phyloP scores from a whole-genome alignment of 768 basidiomycete species.

The Mycena polygramma region DNA sequence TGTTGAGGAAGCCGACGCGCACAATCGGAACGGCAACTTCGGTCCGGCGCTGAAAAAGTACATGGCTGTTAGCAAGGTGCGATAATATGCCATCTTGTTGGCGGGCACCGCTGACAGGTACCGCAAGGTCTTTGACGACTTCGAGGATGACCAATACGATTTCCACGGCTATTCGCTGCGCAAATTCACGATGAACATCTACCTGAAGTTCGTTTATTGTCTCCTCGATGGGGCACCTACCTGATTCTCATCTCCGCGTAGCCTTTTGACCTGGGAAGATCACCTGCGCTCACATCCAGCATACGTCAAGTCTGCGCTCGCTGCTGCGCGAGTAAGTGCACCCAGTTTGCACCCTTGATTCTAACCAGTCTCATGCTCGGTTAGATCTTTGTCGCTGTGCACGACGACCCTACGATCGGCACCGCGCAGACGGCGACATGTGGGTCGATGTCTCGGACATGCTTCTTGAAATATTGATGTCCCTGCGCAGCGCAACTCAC shows the following conservation, averaged over 20 bases:
- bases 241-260: conserved; percentile 46
- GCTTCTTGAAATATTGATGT: background rate
- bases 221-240: background rate
- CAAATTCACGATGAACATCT: conserved; percentile 88
- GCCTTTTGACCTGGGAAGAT: conserved; percentile 88
- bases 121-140: conserved; percentile 79
- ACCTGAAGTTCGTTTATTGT: conserved; percentile 74
- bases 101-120: too few species aligned
- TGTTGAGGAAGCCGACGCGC: conserved; percentile 82
- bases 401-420: conserved; percentile 78
- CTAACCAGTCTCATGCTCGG: conserved; percentile 16
- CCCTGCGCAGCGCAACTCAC: conserved; percentile 55
- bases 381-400: conserved; percentile 80
- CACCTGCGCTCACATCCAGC: conserved; percentile 79
- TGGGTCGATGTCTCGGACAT: background rate
- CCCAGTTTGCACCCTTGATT: conserved; percentile 16
- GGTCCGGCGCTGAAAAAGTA: conserved; percentile 91
- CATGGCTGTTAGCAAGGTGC: conserved; percentile 64
- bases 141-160: conserved; percentile 97
- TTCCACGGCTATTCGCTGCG: conserved; percentile 97
- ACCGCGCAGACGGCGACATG: conserved; percentile 53
- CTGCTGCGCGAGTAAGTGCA: conserved; percentile 71
- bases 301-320: conserved; percentile 80
- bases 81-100: too few species aligned
- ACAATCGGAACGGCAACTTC: conserved; percentile 72